Evolutionary conservation across 2,329 filamentous ascomycete species (phyloP).

Genomic region (Sporothrix humicola): DNA sequence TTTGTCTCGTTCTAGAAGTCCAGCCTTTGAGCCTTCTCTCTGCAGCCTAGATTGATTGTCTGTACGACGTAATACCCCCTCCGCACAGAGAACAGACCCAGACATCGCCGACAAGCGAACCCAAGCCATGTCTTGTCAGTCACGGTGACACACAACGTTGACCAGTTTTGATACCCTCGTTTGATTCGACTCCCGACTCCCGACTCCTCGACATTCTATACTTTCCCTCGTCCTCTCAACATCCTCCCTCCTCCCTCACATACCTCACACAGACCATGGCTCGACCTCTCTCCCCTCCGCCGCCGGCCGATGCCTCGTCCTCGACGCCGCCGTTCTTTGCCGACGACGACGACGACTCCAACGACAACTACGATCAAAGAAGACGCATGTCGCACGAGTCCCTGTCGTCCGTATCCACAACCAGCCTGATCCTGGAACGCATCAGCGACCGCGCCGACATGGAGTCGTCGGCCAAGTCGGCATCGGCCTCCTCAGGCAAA

Average conservation of each 20-base stretch:
- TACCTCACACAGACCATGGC: neutral
- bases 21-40: neutral
- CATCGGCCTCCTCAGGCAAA: neutral
- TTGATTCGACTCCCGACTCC: too few species aligned
- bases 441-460: slow-evolving; percentile 62
- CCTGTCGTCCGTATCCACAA: slow-evolving; percentile 79
- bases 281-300: slow-evolving; percentile 27
- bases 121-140: slow-evolving; percentile 16
- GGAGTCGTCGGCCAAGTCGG: slow-evolving; percentile 32
- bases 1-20: neutral
- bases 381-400: slow-evolving; percentile 61
- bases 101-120: slow-evolving; percentile 9
- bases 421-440: slow-evolving; percentile 80
- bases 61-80: neutral
- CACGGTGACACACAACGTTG: slow-evolving; percentile 7
- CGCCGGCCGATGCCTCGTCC: slow-evolving; percentile 32
- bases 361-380: slow-evolving; percentile 4
- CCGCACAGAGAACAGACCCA: neutral
- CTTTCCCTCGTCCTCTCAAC: neutral
- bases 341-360: slow-evolving; percentile 32
- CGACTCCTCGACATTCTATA: neutral
- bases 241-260: neutral
- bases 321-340: slow-evolving; percentile 31
- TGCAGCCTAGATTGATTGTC: neutral
- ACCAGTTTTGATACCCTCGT: neutral